Evolutionary conservation across 306 rosid species (phyloP).

Genomic region (Hippophae rhamnoides): DNA sequence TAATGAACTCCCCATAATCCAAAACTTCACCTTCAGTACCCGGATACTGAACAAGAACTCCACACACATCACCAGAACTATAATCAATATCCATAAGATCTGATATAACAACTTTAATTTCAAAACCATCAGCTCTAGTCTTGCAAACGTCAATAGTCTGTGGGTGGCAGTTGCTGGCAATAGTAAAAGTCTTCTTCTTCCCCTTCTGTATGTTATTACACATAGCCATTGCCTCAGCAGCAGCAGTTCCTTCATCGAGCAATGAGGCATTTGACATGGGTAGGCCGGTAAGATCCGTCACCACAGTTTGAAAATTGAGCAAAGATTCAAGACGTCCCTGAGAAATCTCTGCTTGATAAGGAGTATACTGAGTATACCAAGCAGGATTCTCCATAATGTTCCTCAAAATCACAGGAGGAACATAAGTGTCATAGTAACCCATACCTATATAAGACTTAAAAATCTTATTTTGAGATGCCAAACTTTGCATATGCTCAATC

Average conservation of each 20-base stretch:
- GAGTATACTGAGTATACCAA: constrained; percentile 98
- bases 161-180: constrained; percentile 83
- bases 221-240: constrained; percentile 99
- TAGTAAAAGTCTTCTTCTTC: constrained; percentile 83
- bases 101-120: constrained; percentile 51
- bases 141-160: constrained; percentile 81
- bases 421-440: constrained; percentile 90
- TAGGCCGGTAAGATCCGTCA: constrained; percentile 86
- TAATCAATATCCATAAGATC: constrained; percentile 81
- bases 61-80: constrained; percentile 84
- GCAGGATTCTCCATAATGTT: constrained; percentile 96
- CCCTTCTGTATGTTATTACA: constrained; percentile 78
- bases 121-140: constrained; percentile 91
- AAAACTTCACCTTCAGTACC: constrained; percentile 96
- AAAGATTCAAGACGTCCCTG: constrained; percentile 91
- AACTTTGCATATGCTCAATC: constrained; percentile 73
- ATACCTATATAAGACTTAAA: constrained; percentile 79
- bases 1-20: constrained; percentile 85
- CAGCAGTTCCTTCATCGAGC: constrained; percentile 98
- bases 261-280: constrained; percentile 99
- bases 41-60: constrained; percentile 96
- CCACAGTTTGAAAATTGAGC: constrained; percentile 75
- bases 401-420: constrained; percentile 92
- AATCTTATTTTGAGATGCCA: constrained; percentile 73
- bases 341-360: constrained; percentile 97